These are phyloP conservation scores for Narthecium ossifragum DNA, from an alignment of 106 monocot species.

Conservation along the genomic window DNA sequence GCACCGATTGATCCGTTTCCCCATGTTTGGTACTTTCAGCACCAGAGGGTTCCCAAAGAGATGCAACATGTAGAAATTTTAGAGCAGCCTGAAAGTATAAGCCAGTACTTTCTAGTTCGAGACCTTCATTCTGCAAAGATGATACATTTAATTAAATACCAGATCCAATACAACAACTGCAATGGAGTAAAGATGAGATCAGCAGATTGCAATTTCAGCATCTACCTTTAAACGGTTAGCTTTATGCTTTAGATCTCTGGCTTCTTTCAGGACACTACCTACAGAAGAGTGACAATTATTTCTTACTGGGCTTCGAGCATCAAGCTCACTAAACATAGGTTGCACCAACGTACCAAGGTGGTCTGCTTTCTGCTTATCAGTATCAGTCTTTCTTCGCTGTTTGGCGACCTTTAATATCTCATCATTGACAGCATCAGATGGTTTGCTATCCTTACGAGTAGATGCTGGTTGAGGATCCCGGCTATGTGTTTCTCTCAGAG, in stretches of 20 bases:
- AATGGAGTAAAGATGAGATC: not conserved
- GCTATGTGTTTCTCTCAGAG: slow-evolving; percentile 17
- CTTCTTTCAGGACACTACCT: slow-evolving; percentile 55
- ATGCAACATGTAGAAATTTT: slow-evolving; percentile 76
- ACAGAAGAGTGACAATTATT: slow-evolving; percentile 38
- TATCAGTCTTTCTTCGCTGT: slow-evolving; percentile 17
- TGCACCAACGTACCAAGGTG: slow-evolving; percentile 23
- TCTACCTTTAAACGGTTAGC: slow-evolving; percentile 92
- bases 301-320: slow-evolving; percentile 36
- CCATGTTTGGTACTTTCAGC: slow-evolving; percentile 47
- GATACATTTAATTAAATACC: not conserved
- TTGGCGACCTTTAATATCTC: slow-evolving; percentile 21
- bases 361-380: slow-evolving; percentile 25
- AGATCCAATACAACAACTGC: not conserved
- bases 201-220: too few relatives aligned
- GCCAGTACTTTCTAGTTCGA: slow-evolving; percentile 59
- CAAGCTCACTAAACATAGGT: slow-evolving; percentile 27
- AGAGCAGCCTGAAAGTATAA: slow-evolving; percentile 83
- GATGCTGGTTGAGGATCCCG: slow-evolving; percentile 6
- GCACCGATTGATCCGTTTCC: slow-evolving; percentile 39
- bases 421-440: slow-evolving; percentile 24
- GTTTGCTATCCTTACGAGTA: slow-evolving; percentile 30
- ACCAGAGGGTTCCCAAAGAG: slow-evolving; percentile 52
- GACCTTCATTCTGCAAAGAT: slow-evolving; percentile 58
- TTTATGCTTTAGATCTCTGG: slow-evolving; percentile 76